Conservation (phyloP, 2,329 filamentous ascomycete genomes). For the Microcyclosporella mali region DNA sequence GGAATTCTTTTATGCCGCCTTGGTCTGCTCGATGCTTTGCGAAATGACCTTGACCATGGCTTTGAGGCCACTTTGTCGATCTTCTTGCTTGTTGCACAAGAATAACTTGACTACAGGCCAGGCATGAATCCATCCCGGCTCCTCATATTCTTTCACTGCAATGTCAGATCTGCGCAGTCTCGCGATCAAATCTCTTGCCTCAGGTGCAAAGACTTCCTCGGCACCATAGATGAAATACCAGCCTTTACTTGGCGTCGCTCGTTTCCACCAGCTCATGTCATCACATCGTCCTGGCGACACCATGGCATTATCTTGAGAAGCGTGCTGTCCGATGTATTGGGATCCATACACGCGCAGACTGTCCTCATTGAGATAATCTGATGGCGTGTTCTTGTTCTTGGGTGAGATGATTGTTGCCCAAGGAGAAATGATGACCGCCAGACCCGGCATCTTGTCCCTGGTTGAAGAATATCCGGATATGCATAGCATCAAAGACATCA, state of each 20-base stretch:
- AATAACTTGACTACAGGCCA: conserved; percentile 70
- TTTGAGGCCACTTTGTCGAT: conserved; percentile 43
- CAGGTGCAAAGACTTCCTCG: conserved; percentile 70
- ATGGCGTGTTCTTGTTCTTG: conserved; percentile 60
- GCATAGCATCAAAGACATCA: conserved; percentile 65
- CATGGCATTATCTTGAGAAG: conserved; percentile 47
- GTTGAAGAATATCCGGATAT: conserved; percentile 48
- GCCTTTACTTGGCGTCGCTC: conserved; percentile 59
- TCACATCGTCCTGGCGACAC: conserved; percentile 67
- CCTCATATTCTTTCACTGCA: conserved; percentile 53
- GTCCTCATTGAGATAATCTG: conserved; percentile 66
- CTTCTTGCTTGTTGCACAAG: conserved; percentile 43
- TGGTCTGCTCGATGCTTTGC: conserved; percentile 12
- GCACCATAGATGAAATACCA: conserved; percentile 66
- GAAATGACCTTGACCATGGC: conserved; percentile 35
- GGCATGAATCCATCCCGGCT: conserved; percentile 66
- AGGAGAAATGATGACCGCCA: conserved; percentile 71
- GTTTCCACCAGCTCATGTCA: conserved; percentile 59
- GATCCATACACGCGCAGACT: conserved; percentile 64
- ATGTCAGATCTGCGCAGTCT: conserved; percentile 50
- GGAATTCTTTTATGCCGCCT: conserved; percentile 9
- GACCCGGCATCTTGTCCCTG: conserved; percentile 45
- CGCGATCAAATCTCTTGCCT: conserved; percentile 57
- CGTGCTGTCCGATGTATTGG: conserved; percentile 57
- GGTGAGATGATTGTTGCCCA: conserved; percentile 69